A percentile compares a stretch with the other conserved stretches of the same genome.
Evolutionary conservation across 2,329 filamentous ascomycete species (phyloP).

Genomic region (Calycina marina): DNA sequence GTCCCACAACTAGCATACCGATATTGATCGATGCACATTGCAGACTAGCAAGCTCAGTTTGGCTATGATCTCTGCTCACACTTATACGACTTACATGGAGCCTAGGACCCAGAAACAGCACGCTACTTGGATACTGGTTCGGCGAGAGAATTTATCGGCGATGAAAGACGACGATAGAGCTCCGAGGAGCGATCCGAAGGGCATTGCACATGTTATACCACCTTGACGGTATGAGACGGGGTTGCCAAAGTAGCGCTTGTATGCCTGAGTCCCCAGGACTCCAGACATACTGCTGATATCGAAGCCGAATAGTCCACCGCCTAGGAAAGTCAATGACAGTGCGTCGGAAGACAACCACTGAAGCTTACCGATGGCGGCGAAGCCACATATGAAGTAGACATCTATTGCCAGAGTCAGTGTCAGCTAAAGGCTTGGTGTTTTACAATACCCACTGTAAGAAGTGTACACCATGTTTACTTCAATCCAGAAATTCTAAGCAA

Average conservation of each 20-base stretch:
- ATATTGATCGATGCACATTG: slow-evolving; percentile 46
- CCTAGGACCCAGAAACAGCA: slow-evolving; percentile 34
- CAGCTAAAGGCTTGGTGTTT: slow-evolving; percentile 1
- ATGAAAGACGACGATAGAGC: slow-evolving; percentile 40
- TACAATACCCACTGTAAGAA: slow-evolving; percentile 1
- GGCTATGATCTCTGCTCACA: slow-evolving; percentile 1
- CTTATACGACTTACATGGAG: slow-evolving; percentile 23
- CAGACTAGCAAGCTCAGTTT: slow-evolving; percentile 30
- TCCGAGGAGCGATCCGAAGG: slow-evolving; percentile 54
- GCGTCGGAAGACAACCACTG: not conserved
- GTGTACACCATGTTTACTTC: not conserved
- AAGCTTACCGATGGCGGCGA: slow-evolving; percentile 42
- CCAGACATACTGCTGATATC: slow-evolving; percentile 65
- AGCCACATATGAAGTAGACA: slow-evolving; percentile 45
- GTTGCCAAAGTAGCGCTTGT: slow-evolving; percentile 58
- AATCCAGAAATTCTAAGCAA: no score
- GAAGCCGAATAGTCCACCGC: slow-evolving; percentile 61
- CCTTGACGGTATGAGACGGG: slow-evolving; percentile 44
- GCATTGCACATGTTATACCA: slow-evolving; percentile 60
- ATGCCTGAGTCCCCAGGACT: slow-evolving; percentile 50
- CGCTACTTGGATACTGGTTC: slow-evolving; percentile 31
- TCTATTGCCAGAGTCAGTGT: slow-evolving; percentile 27
- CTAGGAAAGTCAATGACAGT: slow-evolving; percentile 16
- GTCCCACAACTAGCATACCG: slow-evolving; percentile 56
- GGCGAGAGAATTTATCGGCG: slow-evolving; percentile 35